Conservation (phyloP, 1,284 basidiomycete species). For the Papiliotrema terrestris region DNA sequence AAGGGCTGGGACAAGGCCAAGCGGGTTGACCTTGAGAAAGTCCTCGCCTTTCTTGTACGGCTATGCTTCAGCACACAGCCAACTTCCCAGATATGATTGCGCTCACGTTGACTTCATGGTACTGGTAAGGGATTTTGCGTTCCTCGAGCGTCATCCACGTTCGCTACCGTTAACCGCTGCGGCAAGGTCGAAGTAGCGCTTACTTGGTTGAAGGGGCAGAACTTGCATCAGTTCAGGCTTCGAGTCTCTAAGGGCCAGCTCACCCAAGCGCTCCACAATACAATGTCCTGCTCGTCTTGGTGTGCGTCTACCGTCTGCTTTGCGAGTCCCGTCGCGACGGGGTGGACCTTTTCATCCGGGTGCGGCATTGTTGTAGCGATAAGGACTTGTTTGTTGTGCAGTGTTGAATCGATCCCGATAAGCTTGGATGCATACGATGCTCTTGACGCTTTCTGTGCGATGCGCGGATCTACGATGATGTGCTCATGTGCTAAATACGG, state of each 20-base stretch:
- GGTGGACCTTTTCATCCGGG: slow-evolving; percentile 16
- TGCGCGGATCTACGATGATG: too few species aligned
- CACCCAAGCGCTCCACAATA: slow-evolving; percentile 21
- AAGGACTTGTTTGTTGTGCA: too few species aligned
- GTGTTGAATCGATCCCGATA: too few species aligned
- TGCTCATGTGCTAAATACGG: too few species aligned
- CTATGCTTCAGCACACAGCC: background rate
- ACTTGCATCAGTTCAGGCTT: slow-evolving; percentile 4
- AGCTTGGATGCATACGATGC: too few species aligned
- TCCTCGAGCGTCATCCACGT: slow-evolving; percentile 25
- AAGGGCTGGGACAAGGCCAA: slow-evolving; percentile 19
- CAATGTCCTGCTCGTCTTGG: slow-evolving; percentile 12
- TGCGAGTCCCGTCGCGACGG: slow-evolving; percentile 16
- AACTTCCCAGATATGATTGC: background rate
- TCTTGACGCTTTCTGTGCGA: too few species aligned
- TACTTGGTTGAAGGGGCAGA: slow-evolving; percentile 21
- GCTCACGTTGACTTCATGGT: slow-evolving; percentile 22
- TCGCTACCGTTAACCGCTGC: slow-evolving; percentile 7
- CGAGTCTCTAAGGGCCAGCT: too few species aligned
- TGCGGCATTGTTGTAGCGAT: background rate
- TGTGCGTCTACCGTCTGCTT: slow-evolving; percentile 16
- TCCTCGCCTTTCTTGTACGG: slow-evolving; percentile 22
- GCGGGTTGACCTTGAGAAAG: slow-evolving; percentile 19
- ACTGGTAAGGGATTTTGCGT: slow-evolving; percentile 20
- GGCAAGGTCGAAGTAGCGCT: background rate